phyloP scores from a whole-genome alignment of 1,139 yeast genomes.

The Suhomyces anneliseae region DNA sequence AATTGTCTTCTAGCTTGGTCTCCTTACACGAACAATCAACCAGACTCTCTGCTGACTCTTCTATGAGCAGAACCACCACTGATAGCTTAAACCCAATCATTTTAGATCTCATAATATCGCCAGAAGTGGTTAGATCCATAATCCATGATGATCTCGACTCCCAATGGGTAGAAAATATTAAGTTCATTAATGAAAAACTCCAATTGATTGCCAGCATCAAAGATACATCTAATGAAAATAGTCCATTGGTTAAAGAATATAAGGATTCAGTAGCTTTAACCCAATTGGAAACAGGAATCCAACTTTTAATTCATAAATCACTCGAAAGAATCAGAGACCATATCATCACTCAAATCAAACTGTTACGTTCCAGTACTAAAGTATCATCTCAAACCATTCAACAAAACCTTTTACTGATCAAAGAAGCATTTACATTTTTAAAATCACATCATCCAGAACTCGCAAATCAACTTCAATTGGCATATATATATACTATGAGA shows the following conservation, averaged over 20 bases:
- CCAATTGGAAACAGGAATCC: constrained; percentile 40
- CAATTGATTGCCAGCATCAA: constrained; percentile 41
- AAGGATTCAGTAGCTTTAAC: constrained; percentile 34
- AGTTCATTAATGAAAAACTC: constrained; percentile 56
- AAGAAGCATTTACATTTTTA: constrained; percentile 62
- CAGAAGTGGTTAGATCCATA: constrained; percentile 55
- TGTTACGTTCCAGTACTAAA: constrained; percentile 47
- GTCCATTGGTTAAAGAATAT: constrained; percentile 15
- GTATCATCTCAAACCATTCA: constrained; percentile 76
- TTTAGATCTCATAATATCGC: constrained; percentile 73
- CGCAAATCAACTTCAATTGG: constrained; percentile 73
- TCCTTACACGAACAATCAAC: constrained; percentile 54
- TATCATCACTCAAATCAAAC: constrained; percentile 62
- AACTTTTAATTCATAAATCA: constrained; percentile 49
- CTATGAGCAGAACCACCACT: constrained; percentile 55
- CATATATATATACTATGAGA: constrained; percentile 82
- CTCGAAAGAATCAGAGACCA: constrained; percentile 76
- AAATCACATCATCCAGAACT: constrained; percentile 56
- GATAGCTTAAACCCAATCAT: constrained; percentile 68
- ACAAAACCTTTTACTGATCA: constrained; percentile 56
- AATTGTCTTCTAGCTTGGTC: constrained; percentile 60
- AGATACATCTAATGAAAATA: constrained; percentile 21
- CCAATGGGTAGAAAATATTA: constrained; percentile 60
- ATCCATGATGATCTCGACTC: constrained; percentile 46
- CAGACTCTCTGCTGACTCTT: constrained; percentile 37